These are phyloP conservation scores for Leptoxyphium fumago DNA, from an alignment of 2,329 filamentous ascomycete genomes.

Conservation along the genomic window DNA sequence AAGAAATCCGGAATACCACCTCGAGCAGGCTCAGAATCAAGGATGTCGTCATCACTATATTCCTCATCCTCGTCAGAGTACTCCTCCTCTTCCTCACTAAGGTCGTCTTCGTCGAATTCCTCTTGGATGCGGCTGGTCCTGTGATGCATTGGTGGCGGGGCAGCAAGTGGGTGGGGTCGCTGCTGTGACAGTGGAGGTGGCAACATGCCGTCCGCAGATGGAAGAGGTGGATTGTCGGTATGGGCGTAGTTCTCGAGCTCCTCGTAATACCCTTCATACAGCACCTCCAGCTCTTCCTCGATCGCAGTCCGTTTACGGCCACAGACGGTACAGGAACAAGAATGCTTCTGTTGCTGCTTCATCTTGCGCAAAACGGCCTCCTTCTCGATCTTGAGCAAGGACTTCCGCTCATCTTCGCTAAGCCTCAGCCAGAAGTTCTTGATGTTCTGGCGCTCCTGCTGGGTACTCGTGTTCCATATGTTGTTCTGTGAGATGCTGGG, in stretches of 20 bases:
- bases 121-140: constrained; percentile 61
- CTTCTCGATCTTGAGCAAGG: constrained; percentile 94
- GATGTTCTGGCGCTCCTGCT: constrained; percentile 90
- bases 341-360: constrained; percentile 99
- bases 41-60: constrained; percentile 42
- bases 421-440: constrained; percentile 96
- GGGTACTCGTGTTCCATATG: constrained; percentile 93
- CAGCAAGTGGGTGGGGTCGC: constrained; percentile 15
- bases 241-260: constrained; percentile 96
- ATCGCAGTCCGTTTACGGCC: constrained; percentile 92
- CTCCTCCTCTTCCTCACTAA: constrained; percentile 49
- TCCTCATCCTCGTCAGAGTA: constrained; percentile 50
- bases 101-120: constrained; percentile 44
- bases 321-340: constrained; percentile 94
- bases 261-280: constrained; percentile 97
- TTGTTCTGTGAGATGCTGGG: constrained; percentile 44
- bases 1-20: constrained; percentile 69
- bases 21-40: constrained; percentile 45
- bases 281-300: constrained; percentile 90
- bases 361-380: constrained; percentile 96
- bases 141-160: constrained; percentile 28
- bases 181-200: constrained; percentile 40
- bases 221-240: constrained; percentile 45
- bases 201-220: constrained; percentile 50
- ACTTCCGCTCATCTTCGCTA: constrained; percentile 87